Conservation (phyloP, 441 rosid genomes). For the Codiaeum variegatum region DNA sequence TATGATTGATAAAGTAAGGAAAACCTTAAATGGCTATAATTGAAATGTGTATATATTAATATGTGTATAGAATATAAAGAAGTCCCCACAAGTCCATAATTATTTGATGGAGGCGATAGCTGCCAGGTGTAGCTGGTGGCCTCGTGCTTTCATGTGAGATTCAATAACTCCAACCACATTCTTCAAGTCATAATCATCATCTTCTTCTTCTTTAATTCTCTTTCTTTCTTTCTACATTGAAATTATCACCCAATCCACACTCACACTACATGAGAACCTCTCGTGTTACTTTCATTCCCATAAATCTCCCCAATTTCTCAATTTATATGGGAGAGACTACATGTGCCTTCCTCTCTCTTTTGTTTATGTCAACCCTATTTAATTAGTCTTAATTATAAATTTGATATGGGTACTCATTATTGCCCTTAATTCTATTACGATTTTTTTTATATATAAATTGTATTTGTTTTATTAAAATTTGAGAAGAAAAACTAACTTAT, state of each 20-base stretch:
- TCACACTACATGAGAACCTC: conserved; percentile 20
- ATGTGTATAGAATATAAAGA: too few relatives aligned
- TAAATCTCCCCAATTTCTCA: not conserved
- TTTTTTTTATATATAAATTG: too few relatives aligned
- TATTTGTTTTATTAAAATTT: too few relatives aligned
- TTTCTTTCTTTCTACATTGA: conserved; percentile 16
- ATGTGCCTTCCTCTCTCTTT: conserved; percentile 22
- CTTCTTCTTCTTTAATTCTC: conserved; percentile 1
- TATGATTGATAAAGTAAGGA: too few relatives aligned
- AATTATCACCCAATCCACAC: conserved; percentile 25
- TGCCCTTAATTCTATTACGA: conserved; percentile 24
- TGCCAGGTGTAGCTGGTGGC: conserved; percentile 29
- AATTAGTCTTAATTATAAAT: conserved; percentile 4
- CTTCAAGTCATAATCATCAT: conserved; percentile 20
- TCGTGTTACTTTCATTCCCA: conserved; percentile 31
- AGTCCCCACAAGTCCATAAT: conserved; percentile 41
- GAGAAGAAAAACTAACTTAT: too few relatives aligned
- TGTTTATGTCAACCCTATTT: conserved; percentile 19
- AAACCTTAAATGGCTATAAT: too few relatives aligned
- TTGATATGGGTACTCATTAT: conserved; percentile 27
- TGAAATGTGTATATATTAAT: too few relatives aligned
- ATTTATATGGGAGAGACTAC: conserved; percentile 25
- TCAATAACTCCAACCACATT: conserved; percentile 35
- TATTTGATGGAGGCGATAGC: conserved; percentile 20
- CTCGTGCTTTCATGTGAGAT: conserved; percentile 57